phyloP scores from a whole-genome alignment of 1,139 yeast genomes.

The Yamadazyma diddensiae region DNA sequence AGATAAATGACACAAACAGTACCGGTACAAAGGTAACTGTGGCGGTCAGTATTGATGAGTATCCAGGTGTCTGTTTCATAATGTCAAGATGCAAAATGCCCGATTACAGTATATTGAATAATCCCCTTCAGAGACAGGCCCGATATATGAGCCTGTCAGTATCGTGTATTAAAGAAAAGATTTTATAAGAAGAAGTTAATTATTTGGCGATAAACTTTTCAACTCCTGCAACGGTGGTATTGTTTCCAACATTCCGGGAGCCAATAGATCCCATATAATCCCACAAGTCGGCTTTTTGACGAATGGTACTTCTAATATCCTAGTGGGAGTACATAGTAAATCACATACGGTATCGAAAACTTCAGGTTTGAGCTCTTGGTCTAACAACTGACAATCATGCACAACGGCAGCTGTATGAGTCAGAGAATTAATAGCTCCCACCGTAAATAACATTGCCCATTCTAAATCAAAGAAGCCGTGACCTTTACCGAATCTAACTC shows the following conservation, averaged over 20 bases:
- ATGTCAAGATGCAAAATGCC: too few relatives aligned
- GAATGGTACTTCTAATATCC: not conserved
- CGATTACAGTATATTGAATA: too few relatives aligned
- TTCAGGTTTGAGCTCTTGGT: not conserved
- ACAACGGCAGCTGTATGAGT: not conserved
- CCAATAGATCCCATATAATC: not conserved
- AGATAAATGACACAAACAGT: too few relatives aligned
- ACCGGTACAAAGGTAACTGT: too few relatives aligned
- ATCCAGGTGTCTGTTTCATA: too few relatives aligned
- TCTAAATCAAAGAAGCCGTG: not conserved
- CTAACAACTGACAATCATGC: not conserved
- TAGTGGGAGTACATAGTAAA: not conserved
- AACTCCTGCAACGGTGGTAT: not conserved
- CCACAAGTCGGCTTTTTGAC: not conserved
- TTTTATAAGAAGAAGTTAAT: too few relatives aligned
- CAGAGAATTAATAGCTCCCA: not conserved
- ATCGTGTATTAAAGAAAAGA: too few relatives aligned
- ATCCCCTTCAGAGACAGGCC: too few relatives aligned
- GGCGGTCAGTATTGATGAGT: too few relatives aligned
- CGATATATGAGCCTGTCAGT: too few relatives aligned
- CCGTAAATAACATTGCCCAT: not conserved
- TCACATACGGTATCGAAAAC: not conserved
- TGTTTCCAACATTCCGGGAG: not conserved
- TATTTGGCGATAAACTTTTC: too few relatives aligned
- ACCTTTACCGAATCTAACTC: not conserved